Percentiles rank a stretch among this genome's conserved stretches.
Evolutionary conservation across 2,329 filamentous ascomycete genomes (phyloP).

Genomic region (Aspergillus fumigatus): DNA sequence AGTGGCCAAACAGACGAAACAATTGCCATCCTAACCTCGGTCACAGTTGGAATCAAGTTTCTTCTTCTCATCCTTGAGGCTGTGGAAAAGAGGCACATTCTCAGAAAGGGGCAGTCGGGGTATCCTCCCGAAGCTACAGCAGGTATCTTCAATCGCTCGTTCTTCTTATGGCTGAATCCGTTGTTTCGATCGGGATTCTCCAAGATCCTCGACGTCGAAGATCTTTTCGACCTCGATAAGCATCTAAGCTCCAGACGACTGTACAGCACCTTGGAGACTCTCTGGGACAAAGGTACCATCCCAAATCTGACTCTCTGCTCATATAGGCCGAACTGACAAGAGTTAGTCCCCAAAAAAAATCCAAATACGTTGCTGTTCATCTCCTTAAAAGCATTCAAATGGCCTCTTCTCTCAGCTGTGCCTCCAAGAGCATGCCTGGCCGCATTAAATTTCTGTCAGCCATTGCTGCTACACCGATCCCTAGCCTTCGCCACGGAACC

Average conservation of each 20-base stretch:
- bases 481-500: slow-evolving; percentile 30
- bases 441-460: slow-evolving; percentile 36
- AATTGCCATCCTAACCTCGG: slow-evolving; percentile 42
- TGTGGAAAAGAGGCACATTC: slow-evolving; percentile 40
- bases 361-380: slow-evolving; percentile 27
- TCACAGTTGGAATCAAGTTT: slow-evolving; percentile 40
- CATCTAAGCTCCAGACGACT: slow-evolving; percentile 40
- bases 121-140: slow-evolving; percentile 50
- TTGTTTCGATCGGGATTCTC: slow-evolving; percentile 48
- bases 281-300: slow-evolving; percentile 38
- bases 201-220: slow-evolving; percentile 40
- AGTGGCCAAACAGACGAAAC: slow-evolving; percentile 23
- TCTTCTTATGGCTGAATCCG: slow-evolving; percentile 54
- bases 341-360: slow-evolving; percentile 21
- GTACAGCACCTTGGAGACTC: slow-evolving; percentile 31
- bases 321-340: slow-evolving; percentile 9
- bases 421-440: slow-evolving; percentile 32
- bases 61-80: slow-evolving; percentile 44
- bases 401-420: slow-evolving; percentile 29
- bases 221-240: slow-evolving; percentile 45
- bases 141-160: slow-evolving; percentile 44
- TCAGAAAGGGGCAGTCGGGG: slow-evolving; percentile 35
- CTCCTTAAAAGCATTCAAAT: slow-evolving; percentile 29
- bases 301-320: background rate
- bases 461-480: slow-evolving; percentile 35